A percentile compares a stretch with the other conserved stretches of the same genome.
Conservation (phyloP, 2,329 filamentous ascomycete genomes). For the Clonostachys chloroleuca region DNA sequence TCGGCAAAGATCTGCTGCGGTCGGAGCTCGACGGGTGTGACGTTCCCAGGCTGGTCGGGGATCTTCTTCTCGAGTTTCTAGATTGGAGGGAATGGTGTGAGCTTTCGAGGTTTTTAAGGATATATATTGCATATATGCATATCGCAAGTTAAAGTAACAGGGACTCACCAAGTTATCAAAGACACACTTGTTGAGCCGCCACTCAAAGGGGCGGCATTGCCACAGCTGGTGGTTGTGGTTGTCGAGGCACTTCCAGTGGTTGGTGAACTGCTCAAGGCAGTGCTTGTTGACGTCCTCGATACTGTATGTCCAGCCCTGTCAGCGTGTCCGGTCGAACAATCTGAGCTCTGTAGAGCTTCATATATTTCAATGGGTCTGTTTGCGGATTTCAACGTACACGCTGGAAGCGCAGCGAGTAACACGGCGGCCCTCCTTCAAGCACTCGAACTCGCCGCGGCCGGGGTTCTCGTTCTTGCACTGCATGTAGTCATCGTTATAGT, state of each 20-base stretch:
- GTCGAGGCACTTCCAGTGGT: conserved; percentile 93
- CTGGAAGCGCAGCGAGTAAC: conserved; percentile 95
- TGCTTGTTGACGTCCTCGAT: conserved; percentile 94
- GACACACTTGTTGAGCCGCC: conserved; percentile 90
- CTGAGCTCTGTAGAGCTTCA: background rate
- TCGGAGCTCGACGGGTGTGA: conserved; percentile 70
- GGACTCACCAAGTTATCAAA: conserved; percentile 85
- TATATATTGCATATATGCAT: background rate
- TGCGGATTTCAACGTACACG: conserved; percentile 64
- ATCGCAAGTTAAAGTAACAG: background rate
- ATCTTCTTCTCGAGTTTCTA: conserved; percentile 80
- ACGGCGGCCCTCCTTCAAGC: conserved; percentile 92
- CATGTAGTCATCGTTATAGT: conserved; percentile 99
- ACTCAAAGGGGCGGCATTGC: conserved; percentile 87
- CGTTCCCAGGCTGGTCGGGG: conserved; percentile 65
- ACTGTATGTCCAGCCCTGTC: conserved; percentile 34
- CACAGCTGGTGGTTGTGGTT: conserved; percentile 97
- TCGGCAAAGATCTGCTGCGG: conserved; percentile 59
- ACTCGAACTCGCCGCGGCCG: conserved; percentile 87
- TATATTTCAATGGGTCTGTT: background rate
- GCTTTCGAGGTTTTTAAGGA: background rate
- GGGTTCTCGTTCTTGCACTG: conserved; percentile 96
- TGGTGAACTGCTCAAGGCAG: conserved; percentile 86
- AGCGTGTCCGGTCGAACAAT: too few relatives aligned
- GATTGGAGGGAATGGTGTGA: background rate